Conservation (phyloP, 108 stramenopile genomes). For the Mediolabrus comicus region DNA sequence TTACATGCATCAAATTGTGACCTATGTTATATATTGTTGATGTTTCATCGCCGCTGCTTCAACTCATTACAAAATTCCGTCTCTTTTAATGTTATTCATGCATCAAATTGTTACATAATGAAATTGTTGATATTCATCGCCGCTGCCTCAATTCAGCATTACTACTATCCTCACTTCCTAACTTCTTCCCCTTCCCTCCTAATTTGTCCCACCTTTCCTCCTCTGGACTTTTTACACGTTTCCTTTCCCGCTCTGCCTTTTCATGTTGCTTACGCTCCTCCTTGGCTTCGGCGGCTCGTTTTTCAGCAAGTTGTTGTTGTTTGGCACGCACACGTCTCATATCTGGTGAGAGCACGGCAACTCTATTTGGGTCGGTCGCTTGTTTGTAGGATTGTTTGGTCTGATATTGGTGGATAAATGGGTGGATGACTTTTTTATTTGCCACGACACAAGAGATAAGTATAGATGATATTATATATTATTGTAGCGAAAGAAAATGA, state of each 20-base stretch:
- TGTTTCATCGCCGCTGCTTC: too few species aligned
- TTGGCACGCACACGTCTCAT: conserved; percentile 45
- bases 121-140: not conserved
- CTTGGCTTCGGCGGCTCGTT: conserved; percentile 22
- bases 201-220: conserved; percentile 47
- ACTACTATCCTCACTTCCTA: conserved; percentile 14
- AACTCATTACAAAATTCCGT: too few species aligned
- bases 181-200: conserved; percentile 28
- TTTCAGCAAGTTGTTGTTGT: conserved; percentile 24
- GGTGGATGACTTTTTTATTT: conserved; percentile 21
- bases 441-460: not conserved
- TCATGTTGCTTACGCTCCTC: conserved; percentile 23
- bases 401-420: conserved; percentile 21
- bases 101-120: too few species aligned
- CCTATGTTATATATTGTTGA: too few species aligned
- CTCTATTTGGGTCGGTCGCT: conserved; percentile 44
- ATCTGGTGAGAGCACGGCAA: conserved; percentile 42
- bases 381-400: conserved; percentile 32
- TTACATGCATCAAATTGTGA: too few species aligned
- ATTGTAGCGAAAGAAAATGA: not conserved
- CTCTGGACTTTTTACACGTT: conserved; percentile 48
- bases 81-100: too few species aligned
- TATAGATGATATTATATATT: not conserved
- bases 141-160: conserved; percentile 10
- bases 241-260: conserved; percentile 25